A percentile compares a stretch with the other conserved stretches of the same genome.
Conservation (phyloP, 1,284 basidiomycete genomes). For the Cronartium ribicola region DNA sequence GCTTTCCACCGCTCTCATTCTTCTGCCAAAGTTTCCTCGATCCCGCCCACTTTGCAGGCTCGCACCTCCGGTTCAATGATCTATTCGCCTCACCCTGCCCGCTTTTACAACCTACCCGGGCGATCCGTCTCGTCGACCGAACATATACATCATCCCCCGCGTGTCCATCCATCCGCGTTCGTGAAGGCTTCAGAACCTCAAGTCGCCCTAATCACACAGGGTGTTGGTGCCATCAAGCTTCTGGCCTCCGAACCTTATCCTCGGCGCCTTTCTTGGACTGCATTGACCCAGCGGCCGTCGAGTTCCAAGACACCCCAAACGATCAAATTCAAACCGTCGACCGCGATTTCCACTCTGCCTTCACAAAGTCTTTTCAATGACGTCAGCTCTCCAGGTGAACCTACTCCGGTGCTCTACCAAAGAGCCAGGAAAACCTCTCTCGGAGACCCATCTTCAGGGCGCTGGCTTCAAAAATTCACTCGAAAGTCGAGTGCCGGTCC, state of each 20-base stretch:
- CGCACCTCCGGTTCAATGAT: neutral
- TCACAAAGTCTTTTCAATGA: neutral
- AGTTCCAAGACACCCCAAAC: too few relatives aligned
- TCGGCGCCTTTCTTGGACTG: neutral
- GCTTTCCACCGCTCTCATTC: neutral
- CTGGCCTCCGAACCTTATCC: neutral
- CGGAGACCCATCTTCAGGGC: constrained; percentile 9
- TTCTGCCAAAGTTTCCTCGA: neutral
- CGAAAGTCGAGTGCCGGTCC: too few relatives aligned
- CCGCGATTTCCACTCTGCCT: neutral
- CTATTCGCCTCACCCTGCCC: neutral
- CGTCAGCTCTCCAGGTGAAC: neutral
- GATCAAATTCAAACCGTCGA: neutral
- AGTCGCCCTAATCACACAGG: neutral
- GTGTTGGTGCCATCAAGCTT: neutral
- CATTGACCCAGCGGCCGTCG: neutral
- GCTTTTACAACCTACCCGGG: neutral
- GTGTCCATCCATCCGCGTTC: neutral
- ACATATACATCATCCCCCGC: neutral
- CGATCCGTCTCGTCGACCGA: neutral
- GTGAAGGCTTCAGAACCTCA: neutral
- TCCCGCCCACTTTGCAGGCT: neutral
- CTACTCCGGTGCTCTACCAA: neutral
- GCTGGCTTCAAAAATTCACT: constrained; percentile 13
- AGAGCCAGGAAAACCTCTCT: constrained; percentile 6